These are phyloP conservation scores for Kodamaea ohmeri DNA, from an alignment of 1,139 yeast genomes.

Conservation along the genomic window DNA sequence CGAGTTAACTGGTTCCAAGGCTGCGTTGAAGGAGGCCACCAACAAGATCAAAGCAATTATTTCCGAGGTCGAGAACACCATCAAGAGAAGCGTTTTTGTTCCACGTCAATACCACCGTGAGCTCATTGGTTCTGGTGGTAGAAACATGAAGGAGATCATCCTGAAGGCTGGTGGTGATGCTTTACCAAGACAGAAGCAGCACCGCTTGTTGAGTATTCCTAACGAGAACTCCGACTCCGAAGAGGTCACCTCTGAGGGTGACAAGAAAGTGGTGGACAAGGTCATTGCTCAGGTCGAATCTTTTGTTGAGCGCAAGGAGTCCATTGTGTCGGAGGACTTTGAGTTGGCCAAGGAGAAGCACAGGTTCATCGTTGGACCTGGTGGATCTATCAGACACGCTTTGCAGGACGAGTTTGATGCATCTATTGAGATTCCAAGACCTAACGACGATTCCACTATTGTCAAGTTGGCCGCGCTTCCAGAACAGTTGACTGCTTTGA, in stretches of 20 bases:
- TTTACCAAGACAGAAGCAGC: slow-evolving; percentile 43
- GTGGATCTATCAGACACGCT: slow-evolving; percentile 71
- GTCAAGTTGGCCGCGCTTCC: slow-evolving; percentile 59
- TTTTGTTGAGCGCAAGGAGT: slow-evolving; percentile 65
- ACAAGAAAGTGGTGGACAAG: slow-evolving; percentile 67
- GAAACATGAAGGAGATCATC: slow-evolving; percentile 71
- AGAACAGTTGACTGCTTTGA: slow-evolving; percentile 57
- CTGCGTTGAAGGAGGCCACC: slow-evolving; percentile 75
- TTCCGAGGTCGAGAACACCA: slow-evolving; percentile 63
- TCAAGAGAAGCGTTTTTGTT: slow-evolving; percentile 61
- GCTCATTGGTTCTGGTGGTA: slow-evolving; percentile 81
- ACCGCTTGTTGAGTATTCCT: slow-evolving; percentile 72
- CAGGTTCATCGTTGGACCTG: slow-evolving; percentile 76
- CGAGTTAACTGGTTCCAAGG: slow-evolving; percentile 75
- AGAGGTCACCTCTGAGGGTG: slow-evolving; percentile 69
- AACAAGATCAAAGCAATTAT: slow-evolving; percentile 62
- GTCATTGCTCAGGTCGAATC: slow-evolving; percentile 63
- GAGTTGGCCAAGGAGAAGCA: slow-evolving; percentile 75
- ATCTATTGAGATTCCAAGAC: slow-evolving; percentile 65
- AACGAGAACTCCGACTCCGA: slow-evolving; percentile 63
- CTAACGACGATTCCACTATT: slow-evolving; percentile 44
- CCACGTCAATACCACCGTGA: slow-evolving; percentile 77
- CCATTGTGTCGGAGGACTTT: slow-evolving; percentile 53
- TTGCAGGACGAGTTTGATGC: slow-evolving; percentile 72
- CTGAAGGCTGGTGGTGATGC: slow-evolving; percentile 76